Evolutionary conservation across 768 basidiomycete genomes (phyloP).

Genomic region (Serendipita sp.): DNA sequence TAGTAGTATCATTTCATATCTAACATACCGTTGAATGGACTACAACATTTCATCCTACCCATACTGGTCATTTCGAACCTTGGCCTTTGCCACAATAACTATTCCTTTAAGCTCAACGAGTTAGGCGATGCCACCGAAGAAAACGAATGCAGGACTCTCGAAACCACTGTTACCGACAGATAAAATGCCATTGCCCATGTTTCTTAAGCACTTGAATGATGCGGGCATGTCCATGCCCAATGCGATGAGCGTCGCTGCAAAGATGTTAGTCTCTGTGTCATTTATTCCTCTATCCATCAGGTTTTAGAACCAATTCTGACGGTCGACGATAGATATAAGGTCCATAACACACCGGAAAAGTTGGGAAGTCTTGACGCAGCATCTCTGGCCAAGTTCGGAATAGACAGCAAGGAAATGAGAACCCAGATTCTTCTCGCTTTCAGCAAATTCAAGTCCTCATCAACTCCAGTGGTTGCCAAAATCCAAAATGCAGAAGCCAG

Average conservation of each 20-base stretch:
- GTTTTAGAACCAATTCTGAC: not conserved
- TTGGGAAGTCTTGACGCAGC: conserved; percentile 42
- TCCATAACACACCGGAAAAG: conserved; percentile 42
- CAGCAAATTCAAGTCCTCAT: not conserved
- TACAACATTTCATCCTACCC: too few relatives aligned
- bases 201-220: conserved; percentile 47
- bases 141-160: not conserved
- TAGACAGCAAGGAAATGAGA: conserved; percentile 50
- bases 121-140: not conserved
- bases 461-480: too few relatives aligned
- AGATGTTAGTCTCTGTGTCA: conserved; percentile 35
- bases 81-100: not conserved
- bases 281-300: not conserved
- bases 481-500: too few relatives aligned
- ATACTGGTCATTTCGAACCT: not conserved
- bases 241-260: conserved; percentile 54
- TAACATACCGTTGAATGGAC: too few relatives aligned
- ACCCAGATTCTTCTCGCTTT: conserved; percentile 30
- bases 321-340: conserved; percentile 41
- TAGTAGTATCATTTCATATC: too few relatives aligned
- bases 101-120: not conserved
- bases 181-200: conserved; percentile 47
- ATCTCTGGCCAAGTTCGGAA: conserved; percentile 40
- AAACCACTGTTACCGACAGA: not conserved
- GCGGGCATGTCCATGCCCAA: conserved; percentile 42